Percentiles rank a stretch among this genome's conserved stretches.
Conservation (phyloP, 164 flowering plant genomes). For the Umbellularia californica region DNA sequence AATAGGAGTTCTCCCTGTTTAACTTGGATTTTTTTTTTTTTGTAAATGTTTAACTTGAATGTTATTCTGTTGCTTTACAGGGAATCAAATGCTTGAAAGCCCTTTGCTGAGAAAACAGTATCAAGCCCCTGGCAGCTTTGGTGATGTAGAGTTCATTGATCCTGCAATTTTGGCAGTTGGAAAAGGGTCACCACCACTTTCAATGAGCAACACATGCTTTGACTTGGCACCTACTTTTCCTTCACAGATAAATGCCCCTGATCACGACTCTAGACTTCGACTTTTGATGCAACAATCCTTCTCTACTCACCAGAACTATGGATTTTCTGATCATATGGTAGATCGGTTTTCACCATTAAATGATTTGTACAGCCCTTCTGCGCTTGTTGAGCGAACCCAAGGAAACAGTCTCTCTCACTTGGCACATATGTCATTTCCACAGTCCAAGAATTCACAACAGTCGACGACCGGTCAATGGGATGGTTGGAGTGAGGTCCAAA, state of each 20-base stretch:
- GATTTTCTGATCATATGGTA: conserved; percentile 41
- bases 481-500: conserved; percentile 62
- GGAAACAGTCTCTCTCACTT: conserved; percentile 41
- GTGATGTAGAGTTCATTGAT: conserved; percentile 41
- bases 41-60: neutral
- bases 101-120: conserved; percentile 21
- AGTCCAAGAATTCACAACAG: conserved; percentile 44
- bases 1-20: too few relatives aligned
- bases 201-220: conserved; percentile 36
- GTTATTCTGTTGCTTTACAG: conserved; percentile 19
- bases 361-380: conserved; percentile 48
- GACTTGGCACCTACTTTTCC: conserved; percentile 46
- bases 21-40: neutral
- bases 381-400: conserved; percentile 56
- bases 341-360: conserved; percentile 37
- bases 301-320: conserved; percentile 47
- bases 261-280: conserved; percentile 64
- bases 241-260: conserved; percentile 39
- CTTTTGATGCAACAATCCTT: conserved; percentile 64
- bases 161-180: conserved; percentile 76
- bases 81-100: conserved; percentile 25
- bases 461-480: conserved; percentile 74
- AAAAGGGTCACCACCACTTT: conserved; percentile 60
- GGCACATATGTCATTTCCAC: conserved; percentile 52
- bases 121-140: conserved; percentile 21